Conservation (phyloP, 2,329 filamentous ascomycete genomes). For the Aspergillus persii region DNA sequence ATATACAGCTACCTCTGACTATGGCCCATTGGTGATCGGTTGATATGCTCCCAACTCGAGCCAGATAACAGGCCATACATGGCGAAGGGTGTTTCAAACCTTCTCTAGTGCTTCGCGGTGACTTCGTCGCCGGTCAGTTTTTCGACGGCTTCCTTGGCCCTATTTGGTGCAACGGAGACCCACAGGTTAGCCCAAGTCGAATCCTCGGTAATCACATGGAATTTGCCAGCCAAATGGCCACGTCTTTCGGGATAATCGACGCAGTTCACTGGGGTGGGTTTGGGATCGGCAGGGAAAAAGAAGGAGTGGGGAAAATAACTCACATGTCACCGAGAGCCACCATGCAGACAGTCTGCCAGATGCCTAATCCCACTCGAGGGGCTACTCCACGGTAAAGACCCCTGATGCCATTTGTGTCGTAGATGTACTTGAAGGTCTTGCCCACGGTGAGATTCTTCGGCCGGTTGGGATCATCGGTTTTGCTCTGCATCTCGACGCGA, state of each 20-base stretch:
- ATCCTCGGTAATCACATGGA: conserved; percentile 28
- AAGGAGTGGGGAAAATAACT: conserved; percentile 42
- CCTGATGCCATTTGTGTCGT: conserved; percentile 79
- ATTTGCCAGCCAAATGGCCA: conserved; percentile 4
- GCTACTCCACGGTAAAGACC: conserved; percentile 95
- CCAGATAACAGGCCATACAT: conserved; percentile 15
- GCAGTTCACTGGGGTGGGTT: too few relatives aligned
- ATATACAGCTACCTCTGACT: background rate
- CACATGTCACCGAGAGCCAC: conserved; percentile 97
- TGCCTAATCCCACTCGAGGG: conserved; percentile 87
- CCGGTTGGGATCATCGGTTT: conserved; percentile 94
- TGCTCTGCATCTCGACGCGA: conserved; percentile 99
- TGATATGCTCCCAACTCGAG: background rate
- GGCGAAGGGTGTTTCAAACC: conserved; percentile 40
- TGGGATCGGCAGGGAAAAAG: background rate
- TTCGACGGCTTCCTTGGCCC: conserved; percentile 65
- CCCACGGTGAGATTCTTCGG: conserved; percentile 99
- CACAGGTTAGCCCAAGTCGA: conserved; percentile 28
- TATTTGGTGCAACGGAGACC: conserved; percentile 34
- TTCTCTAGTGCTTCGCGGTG: conserved; percentile 62
- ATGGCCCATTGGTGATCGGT: background rate
- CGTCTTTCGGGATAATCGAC: too few relatives aligned
- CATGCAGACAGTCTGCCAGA: conserved; percentile 99
- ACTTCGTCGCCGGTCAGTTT: conserved; percentile 63
- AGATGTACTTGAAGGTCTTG: conserved; percentile 81